Conservation (phyloP, 306 rosid species). For the Senna tora region DNA sequence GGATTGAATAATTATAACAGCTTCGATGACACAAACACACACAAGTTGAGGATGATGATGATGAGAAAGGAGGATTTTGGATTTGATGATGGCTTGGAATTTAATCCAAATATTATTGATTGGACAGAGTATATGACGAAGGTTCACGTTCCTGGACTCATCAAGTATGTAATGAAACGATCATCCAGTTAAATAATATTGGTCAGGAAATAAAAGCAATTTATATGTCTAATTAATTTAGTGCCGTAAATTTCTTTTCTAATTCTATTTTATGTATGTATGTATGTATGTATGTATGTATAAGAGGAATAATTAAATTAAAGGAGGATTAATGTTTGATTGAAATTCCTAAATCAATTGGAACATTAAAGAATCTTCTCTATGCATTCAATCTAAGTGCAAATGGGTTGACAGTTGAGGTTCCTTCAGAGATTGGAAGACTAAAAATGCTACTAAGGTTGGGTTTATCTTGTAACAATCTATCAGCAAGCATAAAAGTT, state of each 20-base stretch:
- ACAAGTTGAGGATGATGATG: constrained; percentile 27
- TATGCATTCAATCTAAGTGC: constrained; percentile 56
- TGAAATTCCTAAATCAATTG: constrained; percentile 55
- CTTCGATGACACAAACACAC: constrained; percentile 48
- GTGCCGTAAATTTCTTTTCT: no score
- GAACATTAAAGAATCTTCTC: constrained; percentile 42
- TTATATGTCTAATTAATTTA: no score
- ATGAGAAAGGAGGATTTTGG: background rate
- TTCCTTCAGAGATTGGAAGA: constrained; percentile 53
- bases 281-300: no score
- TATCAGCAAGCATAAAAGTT: constrained; percentile 48
- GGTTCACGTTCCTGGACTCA: constrained; percentile 4
- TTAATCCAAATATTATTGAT: constrained; percentile 5
- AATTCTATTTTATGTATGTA: no score
- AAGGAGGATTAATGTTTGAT: constrained; percentile 60
- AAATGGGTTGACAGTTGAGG: constrained; percentile 51
- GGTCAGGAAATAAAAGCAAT: no score
- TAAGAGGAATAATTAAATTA: no score
- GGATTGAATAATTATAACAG: constrained; percentile 10
- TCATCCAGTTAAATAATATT: background rate
- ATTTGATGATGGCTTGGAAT: background rate
- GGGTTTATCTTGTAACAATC: constrained; percentile 60
- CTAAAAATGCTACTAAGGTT: constrained; percentile 31
- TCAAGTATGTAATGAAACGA: background rate
- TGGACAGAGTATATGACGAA: constrained; percentile 21